Percentiles rank a stretch among this genome's conserved stretches.
Evolutionary conservation across 2,329 filamentous ascomycete species (phyloP).

Genomic region (Arthrinium puccinioides): DNA sequence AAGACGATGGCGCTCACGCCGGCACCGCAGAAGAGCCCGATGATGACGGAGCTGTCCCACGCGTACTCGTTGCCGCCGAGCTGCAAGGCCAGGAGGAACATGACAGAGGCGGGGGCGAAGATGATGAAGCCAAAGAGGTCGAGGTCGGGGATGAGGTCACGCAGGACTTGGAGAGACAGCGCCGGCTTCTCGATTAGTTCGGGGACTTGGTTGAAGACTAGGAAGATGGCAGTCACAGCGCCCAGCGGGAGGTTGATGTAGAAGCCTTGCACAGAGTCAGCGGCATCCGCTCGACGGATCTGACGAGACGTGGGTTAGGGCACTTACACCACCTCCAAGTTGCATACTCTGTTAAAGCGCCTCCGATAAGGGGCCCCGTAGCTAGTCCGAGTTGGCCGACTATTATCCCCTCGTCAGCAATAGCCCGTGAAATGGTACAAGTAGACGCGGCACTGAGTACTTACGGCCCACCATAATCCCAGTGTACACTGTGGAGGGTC

Average conservation of each 20-base stretch:
- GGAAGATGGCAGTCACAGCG: slow-evolving; percentile 19
- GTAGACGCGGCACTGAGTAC: background rate
- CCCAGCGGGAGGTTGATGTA: slow-evolving; percentile 39
- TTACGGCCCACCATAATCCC: slow-evolving; percentile 11
- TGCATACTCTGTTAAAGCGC: slow-evolving; percentile 29
- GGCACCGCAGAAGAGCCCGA: slow-evolving; percentile 30
- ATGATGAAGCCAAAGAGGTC: slow-evolving; percentile 33
- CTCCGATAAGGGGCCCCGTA: slow-evolving; percentile 38
- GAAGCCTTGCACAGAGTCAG: too few relatives aligned
- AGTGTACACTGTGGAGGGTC: slow-evolving; percentile 11
- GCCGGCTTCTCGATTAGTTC: slow-evolving; percentile 22
- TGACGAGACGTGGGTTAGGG: background rate
- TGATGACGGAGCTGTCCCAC: slow-evolving; percentile 28
- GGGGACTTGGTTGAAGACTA: slow-evolving; percentile 26
- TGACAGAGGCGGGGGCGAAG: slow-evolving; percentile 29
- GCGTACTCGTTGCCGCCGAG: slow-evolving; percentile 27
- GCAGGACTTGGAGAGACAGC: slow-evolving; percentile 7
- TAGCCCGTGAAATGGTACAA: background rate
- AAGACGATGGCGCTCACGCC: slow-evolving; percentile 25
- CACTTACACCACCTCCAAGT: slow-evolving; percentile 38
- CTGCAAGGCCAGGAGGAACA: slow-evolving; percentile 37
- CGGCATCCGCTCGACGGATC: background rate
- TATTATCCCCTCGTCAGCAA: too few relatives aligned
- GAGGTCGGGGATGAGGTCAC: slow-evolving; percentile 20
- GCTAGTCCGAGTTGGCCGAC: slow-evolving; percentile 34